phyloP scores from a whole-genome alignment of 768 basidiomycete species.

The Melanogaster broomeanus region DNA sequence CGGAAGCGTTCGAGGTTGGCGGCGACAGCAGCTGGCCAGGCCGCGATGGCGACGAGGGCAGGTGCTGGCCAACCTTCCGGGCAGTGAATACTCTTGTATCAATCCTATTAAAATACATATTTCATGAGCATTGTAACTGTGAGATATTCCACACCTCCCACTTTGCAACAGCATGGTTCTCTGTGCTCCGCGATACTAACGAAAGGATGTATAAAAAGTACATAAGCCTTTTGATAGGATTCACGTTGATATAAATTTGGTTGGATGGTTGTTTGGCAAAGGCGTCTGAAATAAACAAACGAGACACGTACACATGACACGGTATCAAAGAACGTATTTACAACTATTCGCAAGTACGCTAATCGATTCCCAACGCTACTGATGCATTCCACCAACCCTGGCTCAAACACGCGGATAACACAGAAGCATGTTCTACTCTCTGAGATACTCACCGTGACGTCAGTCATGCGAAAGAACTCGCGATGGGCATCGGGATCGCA shows the following conservation, averaged over 20 bases:
- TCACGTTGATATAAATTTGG: no score
- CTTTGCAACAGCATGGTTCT: no score
- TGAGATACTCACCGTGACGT: constrained; percentile 90
- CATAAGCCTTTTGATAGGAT: no score
- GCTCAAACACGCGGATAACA: constrained; percentile 40
- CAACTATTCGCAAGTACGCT: neutral
- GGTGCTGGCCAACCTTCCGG: constrained; percentile 35
- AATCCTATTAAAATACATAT: constrained; percentile 6
- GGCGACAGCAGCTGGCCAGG: constrained; percentile 88
- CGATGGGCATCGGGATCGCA: constrained; percentile 85
- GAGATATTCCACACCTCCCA: neutral
- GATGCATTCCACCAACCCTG: constrained; percentile 18
- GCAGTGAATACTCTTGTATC: constrained; percentile 32
- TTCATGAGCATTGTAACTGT: neutral
- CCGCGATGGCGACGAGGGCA: constrained; percentile 76
- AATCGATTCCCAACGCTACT: neutral
- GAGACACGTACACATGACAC: constrained; percentile 1
- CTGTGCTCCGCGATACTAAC: neutral
- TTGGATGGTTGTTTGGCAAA: constrained; percentile 26
- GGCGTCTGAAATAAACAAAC: constrained; percentile 27
- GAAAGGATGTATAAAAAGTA: neutral
- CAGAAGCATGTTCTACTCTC: constrained; percentile 80
- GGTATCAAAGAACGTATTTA: neutral
- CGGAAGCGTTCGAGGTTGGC: constrained; percentile 88
- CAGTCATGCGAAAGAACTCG: constrained; percentile 96